A percentile compares a stretch with the other conserved stretches of the same genome.
Evolutionary conservation across 306 rosid species (phyloP).

Genomic region (Medicago lupulina): DNA sequence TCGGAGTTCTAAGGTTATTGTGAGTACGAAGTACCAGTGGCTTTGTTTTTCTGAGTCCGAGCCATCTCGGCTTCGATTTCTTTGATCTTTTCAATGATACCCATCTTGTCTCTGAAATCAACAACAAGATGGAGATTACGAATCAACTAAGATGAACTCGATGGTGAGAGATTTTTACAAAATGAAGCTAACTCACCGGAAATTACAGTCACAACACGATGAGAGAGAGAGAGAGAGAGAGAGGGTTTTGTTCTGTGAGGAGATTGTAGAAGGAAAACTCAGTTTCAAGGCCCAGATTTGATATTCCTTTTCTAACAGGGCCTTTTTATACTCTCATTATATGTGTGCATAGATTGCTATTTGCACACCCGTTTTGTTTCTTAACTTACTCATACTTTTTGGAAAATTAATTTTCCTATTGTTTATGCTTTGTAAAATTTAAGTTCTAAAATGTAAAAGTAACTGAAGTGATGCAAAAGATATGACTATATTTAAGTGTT

Average conservation of each 20-base stretch:
- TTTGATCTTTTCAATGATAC: slow-evolving; percentile 91
- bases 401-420: too few relatives aligned
- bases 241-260: not conserved
- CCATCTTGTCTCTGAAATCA: slow-evolving; percentile 65
- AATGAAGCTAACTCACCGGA: slow-evolving; percentile 2
- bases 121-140: slow-evolving; percentile 24
- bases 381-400: too few relatives aligned
- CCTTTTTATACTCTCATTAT: not conserved
- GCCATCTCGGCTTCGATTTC: slow-evolving; percentile 99
- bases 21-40: slow-evolving; percentile 61
- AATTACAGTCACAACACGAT: not conserved
- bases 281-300: not conserved
- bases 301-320: not conserved
- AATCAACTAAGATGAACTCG: not conserved
- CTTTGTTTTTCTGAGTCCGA: slow-evolving; percentile 98
- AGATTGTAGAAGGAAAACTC: not conserved
- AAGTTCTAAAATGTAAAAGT: too few relatives aligned
- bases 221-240: slow-evolving; percentile 2
- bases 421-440: too few relatives aligned
- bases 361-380: not conserved
- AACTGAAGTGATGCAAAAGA: too few relatives aligned
- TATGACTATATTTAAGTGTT: too few relatives aligned
- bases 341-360: not conserved
- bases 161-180: not conserved
- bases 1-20: not conserved